Conservation (phyloP, 805 yeast species). For the Kodamaea sagamina region DNA sequence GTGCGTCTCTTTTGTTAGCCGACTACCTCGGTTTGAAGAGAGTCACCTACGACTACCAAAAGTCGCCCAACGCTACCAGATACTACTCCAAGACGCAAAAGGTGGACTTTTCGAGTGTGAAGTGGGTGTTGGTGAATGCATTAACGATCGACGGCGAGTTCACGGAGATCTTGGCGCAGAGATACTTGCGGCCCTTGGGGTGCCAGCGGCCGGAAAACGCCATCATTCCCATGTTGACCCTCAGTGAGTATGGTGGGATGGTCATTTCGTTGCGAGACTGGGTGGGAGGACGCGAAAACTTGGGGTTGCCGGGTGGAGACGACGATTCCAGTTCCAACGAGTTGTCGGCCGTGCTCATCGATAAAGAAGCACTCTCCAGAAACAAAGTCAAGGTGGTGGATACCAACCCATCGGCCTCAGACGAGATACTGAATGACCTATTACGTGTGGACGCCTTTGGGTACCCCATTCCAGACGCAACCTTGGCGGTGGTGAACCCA, state of each 20-base stretch:
- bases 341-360: conserved; percentile 68
- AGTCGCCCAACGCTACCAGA: conserved; percentile 80
- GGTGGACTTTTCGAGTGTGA: conserved; percentile 75
- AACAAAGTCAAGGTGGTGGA: conserved; percentile 70
- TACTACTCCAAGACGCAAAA: conserved; percentile 73
- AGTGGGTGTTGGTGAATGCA: conserved; percentile 89
- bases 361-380: conserved; percentile 69
- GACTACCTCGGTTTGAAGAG: conserved; percentile 88
- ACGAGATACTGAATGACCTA: conserved; percentile 39
- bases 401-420: conserved; percentile 52
- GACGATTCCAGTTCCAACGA: conserved; percentile 37
- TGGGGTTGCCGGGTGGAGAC: conserved; percentile 48
- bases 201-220: conserved; percentile 73
- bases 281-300: conserved; percentile 67
- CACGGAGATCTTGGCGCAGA: conserved; percentile 79
- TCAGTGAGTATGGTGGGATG: conserved; percentile 95
- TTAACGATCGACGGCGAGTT: conserved; percentile 91
- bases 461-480: conserved; percentile 90
- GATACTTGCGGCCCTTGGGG: conserved; percentile 91
- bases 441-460: conserved; percentile 90
- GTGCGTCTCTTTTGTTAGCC: conserved; percentile 73
- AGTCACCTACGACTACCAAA: conserved; percentile 90
- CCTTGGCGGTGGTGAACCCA: conserved; percentile 91
- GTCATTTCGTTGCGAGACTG: conserved; percentile 90
- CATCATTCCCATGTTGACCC: conserved; percentile 83